A percentile compares a stretch with the other conserved stretches of the same genome.
Evolutionary conservation across 2,329 filamentous ascomycete genomes (phyloP).

Genomic region (Sporothrix pseudoabietina): DNA sequence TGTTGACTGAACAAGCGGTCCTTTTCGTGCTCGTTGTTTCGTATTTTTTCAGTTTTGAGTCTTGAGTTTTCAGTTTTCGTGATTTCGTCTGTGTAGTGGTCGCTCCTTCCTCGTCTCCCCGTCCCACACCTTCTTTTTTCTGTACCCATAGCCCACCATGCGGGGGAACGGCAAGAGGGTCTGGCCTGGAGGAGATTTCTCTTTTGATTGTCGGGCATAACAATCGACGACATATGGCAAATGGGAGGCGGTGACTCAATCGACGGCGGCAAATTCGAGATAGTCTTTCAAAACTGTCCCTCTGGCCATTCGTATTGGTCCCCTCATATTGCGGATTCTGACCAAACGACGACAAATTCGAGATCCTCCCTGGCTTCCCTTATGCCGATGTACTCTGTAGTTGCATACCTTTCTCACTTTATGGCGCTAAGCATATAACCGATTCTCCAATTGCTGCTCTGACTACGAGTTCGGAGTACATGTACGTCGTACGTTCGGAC

Average conservation of each 20-base stretch:
- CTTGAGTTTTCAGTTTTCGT: background rate
- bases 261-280: background rate
- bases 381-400: constrained; percentile 5
- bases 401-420: background rate
- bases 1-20: no score
- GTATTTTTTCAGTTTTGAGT: background rate
- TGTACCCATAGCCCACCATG: background rate
- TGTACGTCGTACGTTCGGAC: no score
- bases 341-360: background rate
- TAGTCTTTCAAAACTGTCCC: no score
- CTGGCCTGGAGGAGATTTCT: constrained; percentile 2
- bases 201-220: background rate
- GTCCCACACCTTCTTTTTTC: background rate
- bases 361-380: background rate
- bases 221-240: background rate
- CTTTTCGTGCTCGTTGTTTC: background rate
- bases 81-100: background rate
- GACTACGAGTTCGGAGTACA: no score
- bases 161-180: constrained; percentile 24
- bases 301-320: background rate
- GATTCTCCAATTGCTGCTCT: background rate
- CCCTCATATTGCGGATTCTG: background rate
- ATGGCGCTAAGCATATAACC: background rate
- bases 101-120: background rate
- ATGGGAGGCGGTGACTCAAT: constrained; percentile 6